A percentile compares a stretch with the other conserved stretches of the same genome.
Conservation (phyloP, 306 rosid genomes). For the Begonia fuchsioides region DNA sequence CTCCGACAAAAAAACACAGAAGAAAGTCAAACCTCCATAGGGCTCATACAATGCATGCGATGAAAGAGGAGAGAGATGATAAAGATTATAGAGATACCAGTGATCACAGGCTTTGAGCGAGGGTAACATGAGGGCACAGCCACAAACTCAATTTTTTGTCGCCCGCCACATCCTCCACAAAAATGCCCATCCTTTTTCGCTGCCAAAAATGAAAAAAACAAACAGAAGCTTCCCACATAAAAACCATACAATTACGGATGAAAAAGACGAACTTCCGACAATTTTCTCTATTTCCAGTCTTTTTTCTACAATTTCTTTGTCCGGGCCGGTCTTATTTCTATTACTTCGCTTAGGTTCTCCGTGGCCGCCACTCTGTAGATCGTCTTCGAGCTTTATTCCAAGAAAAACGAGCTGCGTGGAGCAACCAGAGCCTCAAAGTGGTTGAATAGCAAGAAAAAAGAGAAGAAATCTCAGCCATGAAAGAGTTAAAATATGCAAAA, state of each 20-base stretch:
- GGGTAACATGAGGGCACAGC: slow-evolving; percentile 36
- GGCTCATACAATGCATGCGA: background rate
- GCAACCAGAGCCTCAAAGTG: slow-evolving; percentile 32
- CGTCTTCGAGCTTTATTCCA: slow-evolving; percentile 44
- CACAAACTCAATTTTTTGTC: slow-evolving; percentile 34
- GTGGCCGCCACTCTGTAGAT: slow-evolving; percentile 16
- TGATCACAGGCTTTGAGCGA: slow-evolving; percentile 25
- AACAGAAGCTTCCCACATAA: slow-evolving; percentile 26
- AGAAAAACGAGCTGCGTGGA: slow-evolving; percentile 42
- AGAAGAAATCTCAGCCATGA: too few species aligned
- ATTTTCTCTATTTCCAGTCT: background rate
- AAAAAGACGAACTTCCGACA: background rate
- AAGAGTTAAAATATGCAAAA: too few species aligned
- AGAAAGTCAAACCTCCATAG: slow-evolving; percentile 5
- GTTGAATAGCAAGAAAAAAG: too few species aligned
- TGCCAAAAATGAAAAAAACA: slow-evolving; percentile 8
- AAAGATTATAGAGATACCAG: slow-evolving; percentile 15
- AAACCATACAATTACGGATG: slow-evolving; percentile 10
- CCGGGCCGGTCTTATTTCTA: slow-evolving; percentile 5
- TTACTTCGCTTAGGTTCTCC: slow-evolving; percentile 2
- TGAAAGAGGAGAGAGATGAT: background rate
- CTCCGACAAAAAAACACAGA: slow-evolving; percentile 6
- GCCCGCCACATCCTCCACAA: slow-evolving; percentile 41
- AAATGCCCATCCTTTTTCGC: slow-evolving; percentile 21
- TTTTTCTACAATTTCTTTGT: background rate